phyloP scores from a whole-genome alignment of 805 yeast species.

The Pichia pseudocactophila region DNA sequence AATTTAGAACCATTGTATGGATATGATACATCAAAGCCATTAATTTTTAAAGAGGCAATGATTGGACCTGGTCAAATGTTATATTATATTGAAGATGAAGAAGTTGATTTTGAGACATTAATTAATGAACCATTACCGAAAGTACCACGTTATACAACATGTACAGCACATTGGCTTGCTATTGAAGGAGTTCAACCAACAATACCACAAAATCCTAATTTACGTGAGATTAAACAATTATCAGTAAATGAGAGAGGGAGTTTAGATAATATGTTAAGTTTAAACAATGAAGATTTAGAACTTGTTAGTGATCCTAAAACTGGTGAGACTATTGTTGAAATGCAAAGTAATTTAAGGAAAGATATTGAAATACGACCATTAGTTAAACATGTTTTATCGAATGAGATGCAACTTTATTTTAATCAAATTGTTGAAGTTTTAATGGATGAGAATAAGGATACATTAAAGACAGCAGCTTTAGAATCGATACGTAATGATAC shows the following conservation, averaged over 20 bases:
- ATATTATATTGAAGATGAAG: constrained; percentile 86
- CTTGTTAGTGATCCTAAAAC: constrained; percentile 22
- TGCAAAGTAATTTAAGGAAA: constrained; percentile 28
- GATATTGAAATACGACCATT: constrained; percentile 71
- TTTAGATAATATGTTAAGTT: constrained; percentile 48
- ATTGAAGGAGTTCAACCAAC: constrained; percentile 98
- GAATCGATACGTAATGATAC: constrained; percentile 84
- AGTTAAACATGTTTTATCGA: constrained; percentile 90
- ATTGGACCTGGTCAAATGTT: constrained; percentile 89
- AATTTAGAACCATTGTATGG: constrained; percentile 95
- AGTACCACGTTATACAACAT: constrained; percentile 86
- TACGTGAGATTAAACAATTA: constrained; percentile 64
- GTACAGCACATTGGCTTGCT: constrained; percentile 96
- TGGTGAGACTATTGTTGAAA: constrained; percentile 23
- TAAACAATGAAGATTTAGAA: constrained; percentile 38
- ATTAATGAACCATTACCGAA: constrained; percentile 92
- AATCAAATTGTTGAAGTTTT: constrained; percentile 82
- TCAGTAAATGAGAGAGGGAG: constrained; percentile 83
- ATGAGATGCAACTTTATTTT: constrained; percentile 87
- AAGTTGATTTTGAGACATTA: constrained; percentile 86
- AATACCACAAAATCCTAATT: constrained; percentile 90
- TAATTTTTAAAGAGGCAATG: constrained; percentile 77
- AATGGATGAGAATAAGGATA: constrained; percentile 41
- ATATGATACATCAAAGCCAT: constrained; percentile 61
- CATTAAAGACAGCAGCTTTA: constrained; percentile 69